Evolutionary conservation across 176 grass and related monocot genomes (phyloP).

Genomic region (Rhynchospora pubera): DNA sequence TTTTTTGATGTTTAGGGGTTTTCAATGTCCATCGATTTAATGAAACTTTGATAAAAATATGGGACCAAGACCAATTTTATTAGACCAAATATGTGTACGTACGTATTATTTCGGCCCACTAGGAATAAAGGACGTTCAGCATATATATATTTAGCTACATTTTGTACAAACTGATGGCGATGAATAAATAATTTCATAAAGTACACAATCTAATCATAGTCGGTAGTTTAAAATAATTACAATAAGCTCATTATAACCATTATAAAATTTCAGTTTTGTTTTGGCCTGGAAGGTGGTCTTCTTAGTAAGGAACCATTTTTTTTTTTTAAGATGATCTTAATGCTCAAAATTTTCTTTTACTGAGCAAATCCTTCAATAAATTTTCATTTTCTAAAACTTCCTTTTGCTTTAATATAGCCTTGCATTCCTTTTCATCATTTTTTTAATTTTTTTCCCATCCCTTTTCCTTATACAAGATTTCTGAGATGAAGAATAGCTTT

Average conservation of each 20-base stretch:
- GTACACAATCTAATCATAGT: neutral
- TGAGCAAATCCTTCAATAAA: neutral
- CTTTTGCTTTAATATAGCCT: neutral
- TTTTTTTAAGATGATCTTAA: neutral
- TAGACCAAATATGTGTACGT: neutral
- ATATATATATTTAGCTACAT: neutral
- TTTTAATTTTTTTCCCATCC: neutral
- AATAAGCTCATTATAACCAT: neutral
- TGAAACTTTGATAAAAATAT: neutral
- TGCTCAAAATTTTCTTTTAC: neutral
- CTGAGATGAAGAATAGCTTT: neutral
- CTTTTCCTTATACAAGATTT: neutral
- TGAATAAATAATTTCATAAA: neutral
- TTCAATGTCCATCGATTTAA: constrained; percentile 5
- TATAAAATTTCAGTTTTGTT: neutral
- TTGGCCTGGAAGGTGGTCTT: no score
- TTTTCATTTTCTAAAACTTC: neutral
- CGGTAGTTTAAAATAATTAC: neutral
- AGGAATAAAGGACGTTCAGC: neutral
- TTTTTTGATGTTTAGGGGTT: neutral
- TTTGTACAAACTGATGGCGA: neutral
- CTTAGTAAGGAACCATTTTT: neutral
- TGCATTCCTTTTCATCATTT: neutral
- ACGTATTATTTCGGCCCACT: neutral
- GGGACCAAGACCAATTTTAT: neutral